Base-by-base conservation (phyloP, 2,329 filamentous ascomycete species). In the Gnomoniopsis sp. region DNA sequence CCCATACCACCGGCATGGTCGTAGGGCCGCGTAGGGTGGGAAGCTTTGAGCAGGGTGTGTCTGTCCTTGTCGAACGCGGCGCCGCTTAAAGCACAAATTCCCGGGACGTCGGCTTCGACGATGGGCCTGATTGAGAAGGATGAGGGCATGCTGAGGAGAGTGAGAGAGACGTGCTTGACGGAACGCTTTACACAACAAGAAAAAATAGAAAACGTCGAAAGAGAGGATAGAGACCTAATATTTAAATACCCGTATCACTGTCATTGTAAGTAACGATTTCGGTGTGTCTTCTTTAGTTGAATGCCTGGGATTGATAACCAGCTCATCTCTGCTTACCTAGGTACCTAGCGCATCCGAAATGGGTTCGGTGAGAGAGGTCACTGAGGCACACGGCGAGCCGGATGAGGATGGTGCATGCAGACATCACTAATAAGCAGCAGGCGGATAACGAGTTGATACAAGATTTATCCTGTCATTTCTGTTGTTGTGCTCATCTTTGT, bases 41-140 rank as follows among this genome's bases (percentile, higher is more conserved):
- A 58, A n/a, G 63, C 54, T 57, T 71, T 73, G 61, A 75, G 66
- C 63, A 71, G 64, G 2, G 72, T 74, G 47, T 75, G 70, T 19
- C 61, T 57, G 51, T 66, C 67, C 57, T 55, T 62, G 48, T 62
- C 60, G 50, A 75, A 77, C 48, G 71, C 69, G 26, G 67, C 65
- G 52, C 67, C 63, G 53, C 67, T 63, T 61, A 72, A 65, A 12
- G 63, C 56, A 34, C 70, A 55, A 59, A 77, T 66, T n/a, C 57
- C 58, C 6, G 68, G 63, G 36, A 71, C 61, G 61, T 77, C 74
- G 6, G 49, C 49, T 6, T 56, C 34, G 17, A 54, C 49, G 22
- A 60, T 48, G 21, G 57, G 58, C 3, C 43, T 21, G 12, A 62
- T 55, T 11, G 58, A 50, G n/a, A 61, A 58, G 22, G 50, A 46